phyloP scores from a whole-genome alignment of 176 grass and related monocot genomes.

The Oryza meyeriana region DNA sequence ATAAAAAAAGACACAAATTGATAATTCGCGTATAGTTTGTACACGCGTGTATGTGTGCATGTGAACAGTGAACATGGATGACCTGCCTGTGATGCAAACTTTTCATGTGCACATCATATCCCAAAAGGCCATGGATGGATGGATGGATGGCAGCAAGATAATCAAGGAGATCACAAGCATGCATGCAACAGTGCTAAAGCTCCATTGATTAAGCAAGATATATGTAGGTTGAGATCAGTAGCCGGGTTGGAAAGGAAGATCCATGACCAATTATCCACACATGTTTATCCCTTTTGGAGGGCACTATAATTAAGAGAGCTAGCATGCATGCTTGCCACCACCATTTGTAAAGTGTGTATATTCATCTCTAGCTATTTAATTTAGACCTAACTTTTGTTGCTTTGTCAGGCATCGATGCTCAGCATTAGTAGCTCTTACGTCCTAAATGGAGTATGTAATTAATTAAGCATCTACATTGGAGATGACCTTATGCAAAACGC shows the following conservation, averaged over 20 bases:
- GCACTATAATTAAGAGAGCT: conserved; percentile 14
- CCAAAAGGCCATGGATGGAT: neutral
- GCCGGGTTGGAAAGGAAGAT: conserved; percentile 14
- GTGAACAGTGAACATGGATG: neutral
- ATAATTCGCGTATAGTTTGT: neutral
- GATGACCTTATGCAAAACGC: neutral
- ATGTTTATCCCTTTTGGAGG: conserved; percentile 5
- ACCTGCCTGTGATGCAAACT: neutral
- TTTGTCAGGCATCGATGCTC: neutral
- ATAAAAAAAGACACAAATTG: neutral
- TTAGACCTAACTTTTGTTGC: neutral
- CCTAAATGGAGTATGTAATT: neutral
- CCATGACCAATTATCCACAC: neutral
- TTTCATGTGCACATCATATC: neutral
- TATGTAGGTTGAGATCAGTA: neutral
- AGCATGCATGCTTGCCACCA: conserved; percentile 30
- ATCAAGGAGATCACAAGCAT: conserved; percentile 23
- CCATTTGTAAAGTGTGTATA: neutral
- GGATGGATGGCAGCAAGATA: neutral
- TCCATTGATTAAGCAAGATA: conserved; percentile 17
- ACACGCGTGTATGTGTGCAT: neutral
- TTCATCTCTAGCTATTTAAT: neutral
- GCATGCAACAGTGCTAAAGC: neutral
- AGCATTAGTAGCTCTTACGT: neutral
- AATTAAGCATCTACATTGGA: neutral